Percentiles rank a stretch among this genome's conserved stretches.
Evolutionary conservation across 805 yeast genomes (phyloP).

Genomic region (Geotrichum ghanense): DNA sequence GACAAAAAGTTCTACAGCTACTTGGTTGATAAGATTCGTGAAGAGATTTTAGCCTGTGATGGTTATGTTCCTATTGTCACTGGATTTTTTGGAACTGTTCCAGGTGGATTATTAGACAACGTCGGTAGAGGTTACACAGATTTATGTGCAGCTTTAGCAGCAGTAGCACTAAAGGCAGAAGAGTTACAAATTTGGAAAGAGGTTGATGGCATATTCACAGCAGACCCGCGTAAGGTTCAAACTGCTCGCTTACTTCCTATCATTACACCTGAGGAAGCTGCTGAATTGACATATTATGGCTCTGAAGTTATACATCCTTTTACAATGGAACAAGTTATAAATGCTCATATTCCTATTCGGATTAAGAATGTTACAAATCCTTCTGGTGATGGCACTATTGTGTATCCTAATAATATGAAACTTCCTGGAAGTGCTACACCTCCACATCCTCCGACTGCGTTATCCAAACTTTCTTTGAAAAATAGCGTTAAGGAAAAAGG

Average conservation of each 20-base stretch:
- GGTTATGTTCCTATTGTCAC: slow-evolving; percentile 76
- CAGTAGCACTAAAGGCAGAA: slow-evolving; percentile 85
- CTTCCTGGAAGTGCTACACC: slow-evolving; percentile 84
- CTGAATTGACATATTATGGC: slow-evolving; percentile 95
- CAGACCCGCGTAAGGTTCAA: slow-evolving; percentile 93
- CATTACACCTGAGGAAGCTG: slow-evolving; percentile 98
- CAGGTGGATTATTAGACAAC: slow-evolving; percentile 85
- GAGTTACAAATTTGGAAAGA: slow-evolving; percentile 98
- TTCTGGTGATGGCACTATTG: slow-evolving; percentile 82
- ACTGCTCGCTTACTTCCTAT: slow-evolving; percentile 73
- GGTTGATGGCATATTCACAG: slow-evolving; percentile 97
- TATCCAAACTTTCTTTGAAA: slow-evolving; percentile 28
- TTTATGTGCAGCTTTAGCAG: slow-evolving; percentile 90
- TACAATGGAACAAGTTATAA: slow-evolving; percentile 98
- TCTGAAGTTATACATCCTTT: slow-evolving; percentile 95
- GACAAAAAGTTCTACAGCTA: slow-evolving; percentile 51
- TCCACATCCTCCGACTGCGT: slow-evolving; percentile 85
- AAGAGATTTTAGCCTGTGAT: slow-evolving; percentile 25
- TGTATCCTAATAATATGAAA: slow-evolving; percentile 83
- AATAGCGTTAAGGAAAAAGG: slow-evolving; percentile 20
- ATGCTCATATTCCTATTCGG: slow-evolving; percentile 91
- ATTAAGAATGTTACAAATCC: slow-evolving; percentile 95
- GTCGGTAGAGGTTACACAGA: slow-evolving; percentile 98
- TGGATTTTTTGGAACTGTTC: slow-evolving; percentile 92
- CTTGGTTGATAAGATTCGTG: slow-evolving; percentile 39